Percentiles rank a stretch among this genome's conserved stretches.
These are phyloP conservation scores for Podosphaera aphanis DNA, from an alignment of 2,329 filamentous ascomycete species.

Conservation along the genomic window DNA sequence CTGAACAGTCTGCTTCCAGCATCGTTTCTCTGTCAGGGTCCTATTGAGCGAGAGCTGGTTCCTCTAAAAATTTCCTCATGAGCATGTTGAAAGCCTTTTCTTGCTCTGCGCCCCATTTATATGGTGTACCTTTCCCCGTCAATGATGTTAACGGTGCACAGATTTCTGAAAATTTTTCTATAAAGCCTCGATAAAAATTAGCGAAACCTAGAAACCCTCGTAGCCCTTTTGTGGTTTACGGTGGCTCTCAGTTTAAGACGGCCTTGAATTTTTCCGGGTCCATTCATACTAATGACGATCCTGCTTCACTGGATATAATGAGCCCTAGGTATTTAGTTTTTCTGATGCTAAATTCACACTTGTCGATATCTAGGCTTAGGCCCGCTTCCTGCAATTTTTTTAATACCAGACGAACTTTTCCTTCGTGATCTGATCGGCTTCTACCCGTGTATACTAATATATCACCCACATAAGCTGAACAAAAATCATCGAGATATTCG, in stretches of 20 bases:
- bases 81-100: neutral
- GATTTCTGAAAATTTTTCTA: neutral
- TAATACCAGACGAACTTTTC: neutral
- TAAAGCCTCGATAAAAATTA: neutral
- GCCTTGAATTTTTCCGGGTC: slow-evolving; percentile 1
- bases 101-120: neutral
- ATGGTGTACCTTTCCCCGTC: neutral
- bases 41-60: neutral
- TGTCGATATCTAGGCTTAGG: neutral
- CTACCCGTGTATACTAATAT: neutral
- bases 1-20: no score
- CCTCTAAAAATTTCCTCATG: neutral
- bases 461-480: neutral
- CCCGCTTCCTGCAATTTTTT: neutral
- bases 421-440: neutral
- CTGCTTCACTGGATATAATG: neutral
- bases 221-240: neutral
- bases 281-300: neutral
- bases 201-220: neutral
- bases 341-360: neutral
- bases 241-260: neutral
- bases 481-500: neutral
- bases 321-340: neutral
- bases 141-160: neutral
- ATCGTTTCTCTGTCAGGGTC: slow-evolving; percentile 1